Conservation (phyloP, 306 rosid genomes). For the Quillaja saponaria region DNA sequence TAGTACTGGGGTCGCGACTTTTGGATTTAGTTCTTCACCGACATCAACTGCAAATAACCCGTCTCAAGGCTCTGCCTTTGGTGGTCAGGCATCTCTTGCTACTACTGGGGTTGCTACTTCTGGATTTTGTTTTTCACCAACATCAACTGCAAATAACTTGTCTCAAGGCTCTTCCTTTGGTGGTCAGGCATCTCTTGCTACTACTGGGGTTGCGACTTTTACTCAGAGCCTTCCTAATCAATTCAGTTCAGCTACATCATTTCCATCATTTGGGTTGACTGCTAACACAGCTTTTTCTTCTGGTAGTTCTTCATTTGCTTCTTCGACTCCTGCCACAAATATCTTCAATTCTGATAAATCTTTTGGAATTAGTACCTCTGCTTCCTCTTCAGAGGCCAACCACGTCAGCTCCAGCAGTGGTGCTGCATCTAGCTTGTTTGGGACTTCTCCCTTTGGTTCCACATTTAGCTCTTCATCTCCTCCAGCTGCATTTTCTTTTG, state of each 20-base stretch:
- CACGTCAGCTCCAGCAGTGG: slow-evolving; percentile 49
- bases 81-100: slow-evolving; percentile 39
- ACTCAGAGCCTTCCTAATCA: slow-evolving; percentile 51
- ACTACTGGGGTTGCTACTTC: slow-evolving; percentile 44
- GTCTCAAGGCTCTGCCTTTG: slow-evolving; percentile 37
- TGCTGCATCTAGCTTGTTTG: slow-evolving; percentile 45
- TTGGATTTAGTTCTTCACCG: slow-evolving; percentile 56
- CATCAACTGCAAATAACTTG: slow-evolving; percentile 47
- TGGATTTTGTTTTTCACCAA: slow-evolving; percentile 54
- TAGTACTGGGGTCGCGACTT: slow-evolving; percentile 44
- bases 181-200: slow-evolving; percentile 38
- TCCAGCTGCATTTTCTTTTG: slow-evolving; percentile 36
- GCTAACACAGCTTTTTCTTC: slow-evolving; percentile 55
- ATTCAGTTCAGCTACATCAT: slow-evolving; percentile 54
- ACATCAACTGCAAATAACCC: slow-evolving; percentile 47
- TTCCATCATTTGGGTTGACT: slow-evolving; percentile 46
- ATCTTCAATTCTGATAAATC: not conserved
- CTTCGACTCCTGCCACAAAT: not conserved
- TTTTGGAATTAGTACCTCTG: not conserved
- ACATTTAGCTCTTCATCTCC: slow-evolving; percentile 37
- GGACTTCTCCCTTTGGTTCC: slow-evolving; percentile 54
- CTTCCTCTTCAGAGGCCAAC: slow-evolving; percentile 50
- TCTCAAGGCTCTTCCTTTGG: slow-evolving; percentile 39
- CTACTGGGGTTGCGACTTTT: slow-evolving; percentile 46
- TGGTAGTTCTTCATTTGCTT: not conserved